phyloP scores from a whole-genome alignment of 75 land plant species.

The Cunninghamia lanceolata region DNA sequence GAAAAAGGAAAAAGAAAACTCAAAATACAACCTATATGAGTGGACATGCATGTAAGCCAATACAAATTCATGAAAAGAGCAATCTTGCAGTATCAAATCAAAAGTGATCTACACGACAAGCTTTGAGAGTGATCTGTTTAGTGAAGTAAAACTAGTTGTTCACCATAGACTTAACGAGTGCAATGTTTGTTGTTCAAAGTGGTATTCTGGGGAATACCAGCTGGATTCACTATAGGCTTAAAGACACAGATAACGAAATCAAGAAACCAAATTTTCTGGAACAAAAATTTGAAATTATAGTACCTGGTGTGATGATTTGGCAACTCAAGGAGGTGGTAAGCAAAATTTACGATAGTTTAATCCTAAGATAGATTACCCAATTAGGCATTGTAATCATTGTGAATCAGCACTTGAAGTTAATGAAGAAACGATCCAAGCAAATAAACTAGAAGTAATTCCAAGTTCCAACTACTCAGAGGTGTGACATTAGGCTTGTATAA shows the following conservation, averaged over 20 bases:
- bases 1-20: not conserved
- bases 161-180: not conserved
- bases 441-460: no score
- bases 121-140: not conserved
- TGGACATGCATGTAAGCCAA: not conserved
- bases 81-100: not conserved
- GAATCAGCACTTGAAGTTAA: no score
- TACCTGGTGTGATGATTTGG: not conserved
- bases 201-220: not conserved
- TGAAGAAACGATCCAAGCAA: no score
- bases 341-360: no score
- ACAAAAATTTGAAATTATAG: not conserved
- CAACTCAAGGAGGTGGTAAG: not conserved
- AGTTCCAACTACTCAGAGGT: no score
- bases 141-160: not conserved
- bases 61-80: not conserved
- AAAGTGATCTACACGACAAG: not conserved
- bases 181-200: not conserved
- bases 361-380: no score
- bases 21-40: not conserved
- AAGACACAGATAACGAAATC: not conserved
- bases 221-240: not conserved
- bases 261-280: not conserved
- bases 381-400: no score
- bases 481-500: no score